Percentiles rank a stretch among this genome's conserved stretches.
These are phyloP conservation scores for Rubia tinctorum DNA, from an alignment of 305 asterid genomes.

Conservation along the genomic window DNA sequence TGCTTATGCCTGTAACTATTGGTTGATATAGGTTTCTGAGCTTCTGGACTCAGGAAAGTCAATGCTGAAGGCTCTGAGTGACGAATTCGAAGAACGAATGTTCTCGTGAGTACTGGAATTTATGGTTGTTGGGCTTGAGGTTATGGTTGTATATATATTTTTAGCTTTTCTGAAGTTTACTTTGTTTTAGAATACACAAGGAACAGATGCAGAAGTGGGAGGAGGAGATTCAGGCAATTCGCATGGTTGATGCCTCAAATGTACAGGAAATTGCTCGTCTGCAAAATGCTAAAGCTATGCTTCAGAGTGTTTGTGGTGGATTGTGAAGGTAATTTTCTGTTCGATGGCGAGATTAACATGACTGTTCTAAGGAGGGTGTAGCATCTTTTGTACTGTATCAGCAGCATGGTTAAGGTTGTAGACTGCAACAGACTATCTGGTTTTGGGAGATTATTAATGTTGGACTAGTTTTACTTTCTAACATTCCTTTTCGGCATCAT, in stretches of 20 bases:
- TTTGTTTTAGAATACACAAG: slow-evolving; percentile 66
- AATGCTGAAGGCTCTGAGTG: slow-evolving; percentile 72
- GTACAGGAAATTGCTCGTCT: slow-evolving; percentile 66
- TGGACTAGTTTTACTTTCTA: background rate
- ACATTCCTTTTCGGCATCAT: background rate
- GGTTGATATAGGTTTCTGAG: slow-evolving; percentile 62
- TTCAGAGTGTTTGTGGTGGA: slow-evolving; percentile 54
- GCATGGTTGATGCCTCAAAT: slow-evolving; percentile 66
- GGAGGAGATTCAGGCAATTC: slow-evolving; percentile 84
- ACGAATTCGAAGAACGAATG: slow-evolving; percentile 78
- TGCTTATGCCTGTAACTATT: slow-evolving; percentile 20
- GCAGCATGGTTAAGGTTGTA: background rate
- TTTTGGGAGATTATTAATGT: slow-evolving; percentile 3
- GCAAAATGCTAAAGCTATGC: slow-evolving; percentile 58
- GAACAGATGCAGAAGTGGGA: slow-evolving; percentile 89
- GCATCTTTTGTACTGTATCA: background rate
- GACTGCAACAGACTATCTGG: background rate
- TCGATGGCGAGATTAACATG: background rate
- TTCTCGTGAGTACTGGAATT: slow-evolving; percentile 51
- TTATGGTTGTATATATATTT: slow-evolving; percentile 9
- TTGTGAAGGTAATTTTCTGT: slow-evolving; percentile 24
- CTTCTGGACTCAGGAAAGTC: slow-evolving; percentile 89
- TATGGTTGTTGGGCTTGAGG: slow-evolving; percentile 13
- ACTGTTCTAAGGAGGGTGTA: background rate
- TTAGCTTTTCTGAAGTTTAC: slow-evolving; percentile 20